A percentile compares a stretch with the other conserved stretches of the same genome.
Conservation (phyloP, 768 basidiomycete genomes). For the Psilocybe cyanescens region DNA sequence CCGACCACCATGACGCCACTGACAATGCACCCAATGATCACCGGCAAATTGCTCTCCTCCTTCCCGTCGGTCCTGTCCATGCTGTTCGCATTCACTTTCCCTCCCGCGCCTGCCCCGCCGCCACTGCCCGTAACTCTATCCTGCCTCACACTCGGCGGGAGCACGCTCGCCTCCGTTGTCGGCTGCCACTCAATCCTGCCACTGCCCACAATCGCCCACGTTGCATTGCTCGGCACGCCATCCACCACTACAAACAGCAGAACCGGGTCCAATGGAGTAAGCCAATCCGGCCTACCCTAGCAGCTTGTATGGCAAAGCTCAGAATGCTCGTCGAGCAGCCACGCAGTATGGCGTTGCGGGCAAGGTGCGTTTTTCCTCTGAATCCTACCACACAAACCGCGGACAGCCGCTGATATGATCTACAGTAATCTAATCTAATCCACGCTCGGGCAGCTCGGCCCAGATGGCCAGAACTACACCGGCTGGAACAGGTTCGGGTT, state of each 20-base stretch:
- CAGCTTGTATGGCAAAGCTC: too few species aligned
- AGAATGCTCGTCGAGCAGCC: too few species aligned
- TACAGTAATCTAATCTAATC: too few species aligned
- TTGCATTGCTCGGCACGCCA: conserved; percentile 83
- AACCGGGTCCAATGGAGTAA: conserved; percentile 58
- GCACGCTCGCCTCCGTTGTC: conserved; percentile 37
- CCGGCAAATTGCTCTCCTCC: conserved; percentile 32
- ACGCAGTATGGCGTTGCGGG: too few species aligned
- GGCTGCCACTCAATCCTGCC: conserved; percentile 78
- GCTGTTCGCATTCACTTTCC: not conserved
- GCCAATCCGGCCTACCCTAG: too few species aligned
- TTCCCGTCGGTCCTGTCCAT: conserved; percentile 9
- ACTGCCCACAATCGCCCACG: conserved; percentile 76
- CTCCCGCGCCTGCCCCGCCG: too few species aligned
- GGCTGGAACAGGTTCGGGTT: conserved; percentile 89
- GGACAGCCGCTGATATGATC: too few species aligned
- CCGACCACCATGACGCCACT: conserved; percentile 57
- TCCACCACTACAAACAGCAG: conserved; percentile 82
- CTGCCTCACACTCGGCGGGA: conserved; percentile 56
- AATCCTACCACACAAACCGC: too few species aligned
- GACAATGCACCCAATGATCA: conserved; percentile 53
- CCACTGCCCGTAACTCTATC: conserved; percentile 20
- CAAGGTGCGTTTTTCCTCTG: too few species aligned
- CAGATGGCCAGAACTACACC: too few species aligned
- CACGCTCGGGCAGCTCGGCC: too few species aligned